phyloP scores from a whole-genome alignment of 2,329 filamentous ascomycete species.

The Endoconidiophora polonica region DNA sequence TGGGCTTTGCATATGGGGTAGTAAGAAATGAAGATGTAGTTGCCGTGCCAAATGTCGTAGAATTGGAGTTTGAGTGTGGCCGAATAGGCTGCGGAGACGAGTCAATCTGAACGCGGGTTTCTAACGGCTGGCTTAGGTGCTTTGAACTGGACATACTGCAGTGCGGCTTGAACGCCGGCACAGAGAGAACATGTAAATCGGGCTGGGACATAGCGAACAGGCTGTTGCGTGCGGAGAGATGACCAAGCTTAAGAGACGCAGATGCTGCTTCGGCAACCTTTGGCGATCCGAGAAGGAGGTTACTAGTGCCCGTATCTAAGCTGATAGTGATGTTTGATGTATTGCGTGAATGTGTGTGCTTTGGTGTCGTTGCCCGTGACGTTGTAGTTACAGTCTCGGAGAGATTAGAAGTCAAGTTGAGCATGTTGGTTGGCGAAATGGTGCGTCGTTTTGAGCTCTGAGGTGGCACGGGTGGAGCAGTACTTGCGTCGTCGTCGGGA shows the following conservation, averaged over 20 bases:
- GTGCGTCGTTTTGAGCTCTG: conserved; percentile 1
- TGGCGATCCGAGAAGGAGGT: background rate
- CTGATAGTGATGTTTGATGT: no score
- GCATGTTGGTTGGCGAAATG: background rate
- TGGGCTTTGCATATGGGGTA: background rate
- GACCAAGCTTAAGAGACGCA: background rate
- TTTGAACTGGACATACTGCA: conserved; percentile 4
- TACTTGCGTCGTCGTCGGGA: background rate
- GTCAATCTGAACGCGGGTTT: background rate
- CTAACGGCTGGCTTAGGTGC: conserved; percentile 8
- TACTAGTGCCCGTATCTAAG: background rate
- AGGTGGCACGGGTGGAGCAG: background rate
- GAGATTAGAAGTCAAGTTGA: background rate
- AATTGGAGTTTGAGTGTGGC: conserved; percentile 3
- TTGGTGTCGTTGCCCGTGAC: no score
- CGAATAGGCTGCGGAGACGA: background rate
- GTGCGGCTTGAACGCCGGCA: conserved; percentile 4
- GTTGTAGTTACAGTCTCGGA: background rate
- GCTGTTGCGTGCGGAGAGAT: conserved; percentile 1
- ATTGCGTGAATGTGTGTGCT: no score
- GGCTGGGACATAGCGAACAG: conserved; percentile 1
- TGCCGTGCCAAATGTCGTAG: no score
- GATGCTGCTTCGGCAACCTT: background rate
- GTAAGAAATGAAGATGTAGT: no score
- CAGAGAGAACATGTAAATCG: conserved; percentile 2